phyloP scores from a whole-genome alignment of 2,329 filamentous ascomycete species.

The Exutisphaerella laricina region DNA sequence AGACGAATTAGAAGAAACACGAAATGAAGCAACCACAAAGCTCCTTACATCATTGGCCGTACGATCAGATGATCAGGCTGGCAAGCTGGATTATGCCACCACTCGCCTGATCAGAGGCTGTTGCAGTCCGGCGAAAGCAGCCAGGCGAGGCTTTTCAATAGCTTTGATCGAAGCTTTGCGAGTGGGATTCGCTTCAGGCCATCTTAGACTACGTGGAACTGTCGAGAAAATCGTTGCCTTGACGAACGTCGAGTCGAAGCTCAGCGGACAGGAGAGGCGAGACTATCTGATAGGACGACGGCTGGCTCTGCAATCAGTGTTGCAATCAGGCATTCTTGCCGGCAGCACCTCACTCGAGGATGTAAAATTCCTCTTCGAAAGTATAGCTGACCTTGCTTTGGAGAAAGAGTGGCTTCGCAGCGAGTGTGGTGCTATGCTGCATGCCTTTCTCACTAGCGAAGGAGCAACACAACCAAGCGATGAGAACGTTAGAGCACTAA shows the following conservation, averaged over 20 bases:
- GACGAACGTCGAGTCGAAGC: constrained; percentile 48
- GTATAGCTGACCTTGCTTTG: constrained; percentile 66
- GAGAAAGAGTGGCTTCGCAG: constrained; percentile 86
- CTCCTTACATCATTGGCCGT: constrained; percentile 40
- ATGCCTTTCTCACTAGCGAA: constrained; percentile 54
- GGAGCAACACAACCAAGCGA: constrained; percentile 14
- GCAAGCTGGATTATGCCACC: constrained; percentile 38
- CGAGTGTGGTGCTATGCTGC: constrained; percentile 78
- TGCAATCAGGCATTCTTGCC: constrained; percentile 67
- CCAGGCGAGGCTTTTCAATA: constrained; percentile 81
- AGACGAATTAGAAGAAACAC: constrained; percentile 41
- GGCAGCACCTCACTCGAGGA: constrained; percentile 45
- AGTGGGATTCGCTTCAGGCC: constrained; percentile 39
- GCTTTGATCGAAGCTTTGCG: constrained; percentile 76
- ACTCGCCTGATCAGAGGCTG: constrained; percentile 71
- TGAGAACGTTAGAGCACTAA: constrained; percentile 20
- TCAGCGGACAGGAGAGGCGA: constrained; percentile 67
- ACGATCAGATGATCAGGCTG: constrained; percentile 34
- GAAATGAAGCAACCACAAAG: constrained; percentile 42
- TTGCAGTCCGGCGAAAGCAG: constrained; percentile 82
- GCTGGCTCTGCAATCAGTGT: constrained; percentile 80
- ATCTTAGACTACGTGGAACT: constrained; percentile 29
- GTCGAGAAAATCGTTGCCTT: constrained; percentile 49
- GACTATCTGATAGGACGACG: constrained; percentile 80
- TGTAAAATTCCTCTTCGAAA: constrained; percentile 64